Evolutionary conservation across 2,329 filamentous ascomycete genomes (phyloP), one percentile per base, ranked within the genome.

Genomic region (Annulohypoxylon truncatum): DNA sequence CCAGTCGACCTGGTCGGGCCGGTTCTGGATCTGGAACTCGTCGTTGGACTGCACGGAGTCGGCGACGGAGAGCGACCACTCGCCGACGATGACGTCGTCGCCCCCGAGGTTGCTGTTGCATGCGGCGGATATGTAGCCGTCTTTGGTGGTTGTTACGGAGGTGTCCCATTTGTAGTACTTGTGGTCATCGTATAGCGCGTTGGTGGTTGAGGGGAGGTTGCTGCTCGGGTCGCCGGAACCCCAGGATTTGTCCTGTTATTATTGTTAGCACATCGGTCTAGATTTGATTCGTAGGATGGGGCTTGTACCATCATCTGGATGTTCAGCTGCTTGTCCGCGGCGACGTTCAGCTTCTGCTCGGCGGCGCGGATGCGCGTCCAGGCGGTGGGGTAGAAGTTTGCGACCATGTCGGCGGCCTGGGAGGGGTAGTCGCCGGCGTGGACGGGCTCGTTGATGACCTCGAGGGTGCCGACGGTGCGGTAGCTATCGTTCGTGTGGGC

Each of bases 61-160:
- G 8, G 84, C 82, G 1, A 86, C 82, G 38, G 80, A 81, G 6
- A 90, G 74, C 42, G 82, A 84, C 82, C 85, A 90, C 73, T 90
- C 88, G 29, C 87, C 87, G 1, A 90, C 81, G 24, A 89, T 79
- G 12, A 83, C 81, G 2, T 84, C 83, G 35, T 71, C 77, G 10
- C 76, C 74, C 33, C 71, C 74, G 13, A 71, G 80, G 68, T 84
- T 76, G 59, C 82, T 80, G 9, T 71, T 78, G 77, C 87, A 89
- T 2, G 63, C 69, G 1, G 68, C 67, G 1, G 84, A 84, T 2
- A 90, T 79, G 67, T 89, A 89, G 6, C 78, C 80, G 1, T 78
- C 76, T 62, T 87, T 80, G 5, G 78, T 81, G 0, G 79, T 76
- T 1, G 77, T 57, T 22, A 87, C 78, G 18, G 75, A 74, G 2